Evolutionary conservation across 2,329 filamentous ascomycete genomes (phyloP), one percentile per base, ranked within the genome.

Genomic region (Lachnellula arida): DNA sequence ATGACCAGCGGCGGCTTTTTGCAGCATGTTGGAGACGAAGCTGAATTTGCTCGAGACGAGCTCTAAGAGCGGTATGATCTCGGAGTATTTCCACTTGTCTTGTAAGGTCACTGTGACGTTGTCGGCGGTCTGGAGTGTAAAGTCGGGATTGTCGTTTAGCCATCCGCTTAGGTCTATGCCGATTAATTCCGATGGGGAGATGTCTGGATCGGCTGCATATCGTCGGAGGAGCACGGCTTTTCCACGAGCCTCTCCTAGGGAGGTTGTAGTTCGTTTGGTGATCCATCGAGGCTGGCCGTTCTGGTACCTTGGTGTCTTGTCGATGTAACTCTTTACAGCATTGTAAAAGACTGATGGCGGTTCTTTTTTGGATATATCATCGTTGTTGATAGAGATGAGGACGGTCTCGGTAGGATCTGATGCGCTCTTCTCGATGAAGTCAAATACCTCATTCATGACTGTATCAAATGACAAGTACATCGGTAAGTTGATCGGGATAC

Each of bases 201-300:
- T 56, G 4, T 56, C 56, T 22, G 73, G 68, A 53, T 79, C 75
- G 37, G 84, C 71, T 22, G 73, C 72, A 68, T 87, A 90, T 35
- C 87, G 81, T 11, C 87, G 80, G 44, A 90, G 68, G 4, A 90
- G 77, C 5, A 89, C 79, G 50, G 87, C 81, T 64, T 87, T 87
- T 12, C 86, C 85, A 51, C 87, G 79, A 1, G 77, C 83, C 56
- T 83, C 77, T 55, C 82, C 81, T 1, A 90, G 76, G 0, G 74
- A 80, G 0, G 85, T 85, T 32, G 88, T 80, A 49, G 75, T 74
- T 8, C 80, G 76, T 7, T 78, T 75, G 0, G 81, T 82, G 71
- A 81, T 82, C 87, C 87, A 90, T 44, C 76, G 74, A 60, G 75
- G 72, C 1, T 67, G 63, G 5, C 63, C 63, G 4, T 65, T 65